Conservation (phyloP, 2,329 filamentous ascomycete species). For the Botrytis aclada region DNA sequence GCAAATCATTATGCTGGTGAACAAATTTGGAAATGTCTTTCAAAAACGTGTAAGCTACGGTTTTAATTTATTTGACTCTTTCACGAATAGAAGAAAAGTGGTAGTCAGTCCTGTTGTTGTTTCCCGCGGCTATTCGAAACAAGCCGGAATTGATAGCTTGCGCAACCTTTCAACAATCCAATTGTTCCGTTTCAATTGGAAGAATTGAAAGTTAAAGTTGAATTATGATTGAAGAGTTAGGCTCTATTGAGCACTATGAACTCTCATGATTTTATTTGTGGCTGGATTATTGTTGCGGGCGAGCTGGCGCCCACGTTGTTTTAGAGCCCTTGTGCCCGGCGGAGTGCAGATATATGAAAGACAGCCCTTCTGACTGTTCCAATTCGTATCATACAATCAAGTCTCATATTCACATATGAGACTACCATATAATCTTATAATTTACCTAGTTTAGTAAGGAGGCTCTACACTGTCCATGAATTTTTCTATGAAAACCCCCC, state of each 20-base stretch:
- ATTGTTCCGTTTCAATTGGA: not conserved
- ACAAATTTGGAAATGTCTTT: not conserved
- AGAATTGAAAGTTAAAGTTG: not conserved
- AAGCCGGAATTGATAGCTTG: not conserved
- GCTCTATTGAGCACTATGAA: not conserved
- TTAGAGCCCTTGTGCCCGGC: not conserved
- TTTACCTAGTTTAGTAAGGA: not conserved
- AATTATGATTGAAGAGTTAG: not conserved
- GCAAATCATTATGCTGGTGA: conserved; percentile 6
- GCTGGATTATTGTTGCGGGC: not conserved
- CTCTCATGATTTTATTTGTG: not conserved
- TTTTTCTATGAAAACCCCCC: not conserved
- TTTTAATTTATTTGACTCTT: not conserved
- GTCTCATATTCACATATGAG: not conserved
- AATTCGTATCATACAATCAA: not conserved
- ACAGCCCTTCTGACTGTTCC: not conserved
- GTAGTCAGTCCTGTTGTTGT: not conserved
- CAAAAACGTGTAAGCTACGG: too few relatives aligned
- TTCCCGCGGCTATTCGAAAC: not conserved
- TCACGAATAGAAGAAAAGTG: not conserved
- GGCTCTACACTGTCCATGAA: not conserved
- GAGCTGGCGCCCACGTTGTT: not conserved
- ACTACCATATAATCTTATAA: not conserved
- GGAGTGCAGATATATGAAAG: not conserved
- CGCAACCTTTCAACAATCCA: not conserved